Base-by-base conservation (phyloP, 352 stramenopile genomes). In the Phytophthora pini region DNA sequence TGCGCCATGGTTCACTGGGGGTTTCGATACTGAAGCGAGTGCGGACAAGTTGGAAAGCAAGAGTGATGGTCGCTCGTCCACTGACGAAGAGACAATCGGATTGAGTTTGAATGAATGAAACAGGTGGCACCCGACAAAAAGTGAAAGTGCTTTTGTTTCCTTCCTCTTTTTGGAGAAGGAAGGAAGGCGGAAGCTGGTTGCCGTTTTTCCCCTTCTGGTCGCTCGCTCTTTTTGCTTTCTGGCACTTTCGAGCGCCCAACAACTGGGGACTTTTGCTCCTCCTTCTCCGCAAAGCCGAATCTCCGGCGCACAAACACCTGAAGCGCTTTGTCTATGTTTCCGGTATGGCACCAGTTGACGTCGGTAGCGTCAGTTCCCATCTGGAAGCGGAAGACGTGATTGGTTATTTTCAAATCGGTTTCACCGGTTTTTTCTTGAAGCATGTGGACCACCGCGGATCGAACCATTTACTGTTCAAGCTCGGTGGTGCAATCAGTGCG, bases 171-270 rank as follows among this genome's bases (percentile, higher is more conserved):
- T 43, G 12, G 8, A 36, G 31, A 36, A 36, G 31, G 11, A 13
- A 36, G 9, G 31, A 13, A 36, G 17, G 6, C 3, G 5, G 13
- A n/a, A 24, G 51, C n/a, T 38, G 11, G 10, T 43, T 10, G 27
- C 36, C n/a, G 15, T 45, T 9, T 36, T 27, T 22, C 36, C 44
- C 31, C 31, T 13, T 71, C 39, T 62, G 29, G 38, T 47, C 49
- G 27, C 45, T 65, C 64, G 68, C 68, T 76, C 68, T 74, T 72
- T 74, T 77, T 71, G 69, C 64, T 71, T 73, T 77, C 65, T 77
- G 69, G 22, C 50, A 71, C 41, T 57, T 11, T 0, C 9, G 48
- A 17, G 44, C 48, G 55, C 61, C 54, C 44, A 68, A 70, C 65
- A 70, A 70, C 31, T 36, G 40, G 53, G 29, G 45, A 56, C 32